Evolutionary conservation across 768 basidiomycete species (phyloP), one percentile per base, ranked within the genome.

Genomic region (Hypsizygus marmoreus): DNA sequence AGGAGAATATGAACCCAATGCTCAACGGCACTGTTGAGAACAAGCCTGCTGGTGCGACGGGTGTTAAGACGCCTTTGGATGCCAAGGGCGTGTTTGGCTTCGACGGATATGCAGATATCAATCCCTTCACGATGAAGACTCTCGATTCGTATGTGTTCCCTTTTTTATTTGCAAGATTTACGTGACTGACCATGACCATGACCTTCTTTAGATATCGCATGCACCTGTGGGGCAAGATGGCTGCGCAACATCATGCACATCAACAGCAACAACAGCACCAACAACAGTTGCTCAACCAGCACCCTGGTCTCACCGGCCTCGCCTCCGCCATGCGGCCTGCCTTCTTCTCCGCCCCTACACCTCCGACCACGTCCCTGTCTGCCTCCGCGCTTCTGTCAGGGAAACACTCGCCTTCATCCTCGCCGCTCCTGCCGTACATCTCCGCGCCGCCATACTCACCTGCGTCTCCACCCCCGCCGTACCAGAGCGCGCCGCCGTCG

Each of bases 211-310:
- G 80, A 9, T 86, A 86, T 61, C 80, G 93, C 31, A 93, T 93
- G 88, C 93, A 95, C 50, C 74, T 97, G 0, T 95, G 93, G 94
- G 81, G 84, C 25, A 81, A 87, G 68, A 89, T 95, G 82, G 91
- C 91, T 0, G 76, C 82, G 24, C 91, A 91, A 54, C 86, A 80
- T 17, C 69, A 69, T 31, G 43, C 61, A 52, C 48, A 64, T 50
- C 62, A 71, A 43, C 62, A 74, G n/a, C 66, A 67, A 22, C 64
- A 68, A 35, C 64, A 67, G 35, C 61, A 63, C 25, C 36, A 26
- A 4, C 47, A 49, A n/a, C 56, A 65, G 23, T 60, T 58, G 31
- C 67, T 6, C 73, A 75, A 0, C 61, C 70, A 48, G 68, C 72
- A 32, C 43, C 59, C 14, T 59, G 59, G 45, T 56, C 56, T 49